phyloP scores from a whole-genome alignment of 805 yeast genomes.

The Lipomyces kockii region DNA sequence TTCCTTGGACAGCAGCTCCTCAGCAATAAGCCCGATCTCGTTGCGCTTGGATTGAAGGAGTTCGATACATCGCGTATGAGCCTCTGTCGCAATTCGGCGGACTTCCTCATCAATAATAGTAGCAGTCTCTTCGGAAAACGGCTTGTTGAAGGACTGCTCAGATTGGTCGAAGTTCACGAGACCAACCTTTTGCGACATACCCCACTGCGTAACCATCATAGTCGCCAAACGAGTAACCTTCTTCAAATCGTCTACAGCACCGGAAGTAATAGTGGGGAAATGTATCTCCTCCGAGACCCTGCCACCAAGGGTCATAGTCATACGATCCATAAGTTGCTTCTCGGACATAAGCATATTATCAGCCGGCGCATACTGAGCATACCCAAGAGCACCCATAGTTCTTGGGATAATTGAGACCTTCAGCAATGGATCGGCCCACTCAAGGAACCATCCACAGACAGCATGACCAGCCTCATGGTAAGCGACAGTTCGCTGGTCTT shows the following conservation, averaged over 20 bases:
- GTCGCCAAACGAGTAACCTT: constrained; percentile 94
- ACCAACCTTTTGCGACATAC: constrained; percentile 91
- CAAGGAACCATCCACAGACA: constrained; percentile 93
- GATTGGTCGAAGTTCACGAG: constrained; percentile 74
- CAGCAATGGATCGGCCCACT: constrained; percentile 88
- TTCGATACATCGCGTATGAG: constrained; percentile 71
- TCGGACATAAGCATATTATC: constrained; percentile 81
- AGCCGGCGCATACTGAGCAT: constrained; percentile 95
- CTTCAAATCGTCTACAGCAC: constrained; percentile 95
- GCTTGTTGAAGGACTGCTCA: constrained; percentile 74
- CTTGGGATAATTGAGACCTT: constrained; percentile 97
- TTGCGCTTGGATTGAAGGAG: constrained; percentile 70
- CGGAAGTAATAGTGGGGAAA: constrained; percentile 89
- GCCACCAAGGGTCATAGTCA: constrained; percentile 98
- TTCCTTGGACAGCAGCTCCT: constrained; percentile 82
- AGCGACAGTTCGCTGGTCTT: constrained; percentile 89
- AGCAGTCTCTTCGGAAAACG: constrained; percentile 88
- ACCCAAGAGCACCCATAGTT: constrained; percentile 96
- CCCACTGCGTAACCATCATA: constrained; percentile 88
- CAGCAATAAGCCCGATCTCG: constrained; percentile 84
- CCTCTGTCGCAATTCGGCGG: constrained; percentile 72
- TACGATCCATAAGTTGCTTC: constrained; percentile 80
- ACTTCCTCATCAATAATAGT: constrained; percentile 81
- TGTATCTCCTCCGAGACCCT: constrained; percentile 94
- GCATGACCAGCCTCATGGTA: constrained; percentile 99